Percentiles rank a stretch among this genome's conserved stretches.
These are phyloP conservation scores for Diaporthe vaccinii DNA, from an alignment of 2,329 filamentous ascomycete genomes.

Conservation along the genomic window DNA sequence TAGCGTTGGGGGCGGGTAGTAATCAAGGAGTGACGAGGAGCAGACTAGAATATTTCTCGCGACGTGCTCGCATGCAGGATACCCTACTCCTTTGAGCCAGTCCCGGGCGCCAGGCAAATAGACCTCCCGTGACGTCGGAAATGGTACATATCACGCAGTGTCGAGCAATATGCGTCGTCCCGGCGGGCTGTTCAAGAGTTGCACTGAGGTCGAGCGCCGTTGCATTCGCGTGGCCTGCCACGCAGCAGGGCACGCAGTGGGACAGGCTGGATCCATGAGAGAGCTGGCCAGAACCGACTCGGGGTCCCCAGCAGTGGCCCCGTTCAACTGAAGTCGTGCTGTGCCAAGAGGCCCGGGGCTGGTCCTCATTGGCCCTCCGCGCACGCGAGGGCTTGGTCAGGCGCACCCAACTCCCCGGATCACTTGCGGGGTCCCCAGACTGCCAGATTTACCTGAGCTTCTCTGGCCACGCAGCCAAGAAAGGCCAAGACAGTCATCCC, in stretches of 20 bases:
- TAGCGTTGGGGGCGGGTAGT: not conserved
- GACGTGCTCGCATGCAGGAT: not conserved
- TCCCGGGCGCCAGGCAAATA: not conserved
- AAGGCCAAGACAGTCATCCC: constrained; percentile 24
- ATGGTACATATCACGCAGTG: not conserved
- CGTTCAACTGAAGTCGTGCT: constrained; percentile 14
- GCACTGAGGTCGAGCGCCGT: constrained; percentile 10
- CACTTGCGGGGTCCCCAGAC: constrained; percentile 31
- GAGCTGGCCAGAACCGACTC: constrained; percentile 24
- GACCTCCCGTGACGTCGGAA: too few relatives aligned
- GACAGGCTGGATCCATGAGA: not conserved
- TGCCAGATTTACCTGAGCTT: constrained; percentile 10
- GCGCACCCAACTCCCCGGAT: constrained; percentile 24
- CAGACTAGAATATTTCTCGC: constrained; percentile 2
- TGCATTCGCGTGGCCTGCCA: constrained; percentile 19
- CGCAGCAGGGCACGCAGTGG: constrained; percentile 4
- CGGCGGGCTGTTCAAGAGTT: constrained; percentile 18
- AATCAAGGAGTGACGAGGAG: not conserved
- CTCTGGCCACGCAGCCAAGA: constrained; percentile 27
- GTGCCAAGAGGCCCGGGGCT: constrained; percentile 4
- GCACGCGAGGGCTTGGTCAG: constrained; percentile 6
- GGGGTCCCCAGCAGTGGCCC: constrained; percentile 4
- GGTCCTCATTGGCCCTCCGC: not conserved
- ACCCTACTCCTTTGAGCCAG: not conserved
- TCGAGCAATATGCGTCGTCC: not conserved